A percentile compares a stretch with the other conserved stretches of the same genome.
phyloP scores from a whole-genome alignment of 192 early-diverging fungal genomes.

The Chytriomyces sp. region DNA sequence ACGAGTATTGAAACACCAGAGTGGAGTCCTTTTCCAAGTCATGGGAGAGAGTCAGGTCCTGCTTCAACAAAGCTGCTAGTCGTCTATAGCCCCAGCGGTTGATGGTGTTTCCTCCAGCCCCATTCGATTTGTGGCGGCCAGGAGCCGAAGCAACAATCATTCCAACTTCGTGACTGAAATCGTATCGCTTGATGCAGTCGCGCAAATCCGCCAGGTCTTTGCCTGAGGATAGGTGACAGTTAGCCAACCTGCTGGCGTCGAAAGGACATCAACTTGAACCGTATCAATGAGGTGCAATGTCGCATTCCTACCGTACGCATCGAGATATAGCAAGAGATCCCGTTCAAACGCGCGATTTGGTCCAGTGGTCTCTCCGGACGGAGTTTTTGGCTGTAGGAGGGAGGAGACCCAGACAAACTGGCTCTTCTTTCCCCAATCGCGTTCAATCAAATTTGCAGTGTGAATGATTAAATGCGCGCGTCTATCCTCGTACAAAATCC shows the following conservation, averaged over 20 bases:
- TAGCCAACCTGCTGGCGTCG: neutral
- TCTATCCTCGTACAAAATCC: slow-evolving; percentile 52
- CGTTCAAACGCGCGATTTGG: slow-evolving; percentile 52
- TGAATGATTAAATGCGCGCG: slow-evolving; percentile 56
- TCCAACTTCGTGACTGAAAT: slow-evolving; percentile 53
- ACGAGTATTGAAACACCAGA: slow-evolving; percentile 54
- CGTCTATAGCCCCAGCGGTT: slow-evolving; percentile 61
- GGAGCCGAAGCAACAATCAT: slow-evolving; percentile 63
- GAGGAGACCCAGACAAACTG: slow-evolving; percentile 62
- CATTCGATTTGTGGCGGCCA: slow-evolving; percentile 48
- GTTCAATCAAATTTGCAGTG: slow-evolving; percentile 65
- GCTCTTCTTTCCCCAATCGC: slow-evolving; percentile 66
- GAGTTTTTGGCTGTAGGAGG: slow-evolving; percentile 38
- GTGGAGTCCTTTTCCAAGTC: neutral
- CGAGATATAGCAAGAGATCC: slow-evolving; percentile 58
- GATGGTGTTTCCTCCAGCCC: slow-evolving; percentile 23
- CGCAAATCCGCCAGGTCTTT: slow-evolving; percentile 26
- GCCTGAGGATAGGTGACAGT: neutral
- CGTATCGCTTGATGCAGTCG: slow-evolving; percentile 44
- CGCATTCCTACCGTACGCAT: slow-evolving; percentile 48
- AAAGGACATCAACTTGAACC: too few species aligned
- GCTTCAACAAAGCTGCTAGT: slow-evolving; percentile 41
- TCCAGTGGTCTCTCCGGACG: neutral
- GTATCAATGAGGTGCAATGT: too few species aligned
- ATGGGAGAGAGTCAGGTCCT: neutral